Conservation (phyloP, 2,329 filamentous ascomycete genomes). For the Cladosporium sp. region DNA sequence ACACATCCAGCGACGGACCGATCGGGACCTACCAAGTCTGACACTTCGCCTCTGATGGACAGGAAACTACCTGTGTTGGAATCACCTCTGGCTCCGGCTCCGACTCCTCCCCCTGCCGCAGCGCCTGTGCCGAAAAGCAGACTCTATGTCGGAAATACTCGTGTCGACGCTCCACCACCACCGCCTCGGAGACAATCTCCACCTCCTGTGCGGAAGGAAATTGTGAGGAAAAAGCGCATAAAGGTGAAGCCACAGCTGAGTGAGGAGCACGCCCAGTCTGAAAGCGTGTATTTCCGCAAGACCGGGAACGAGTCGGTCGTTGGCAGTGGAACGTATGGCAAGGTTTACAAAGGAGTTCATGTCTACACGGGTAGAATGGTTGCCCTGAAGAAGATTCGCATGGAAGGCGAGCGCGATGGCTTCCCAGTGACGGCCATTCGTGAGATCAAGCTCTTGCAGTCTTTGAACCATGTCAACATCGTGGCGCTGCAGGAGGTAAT, state of each 20-base stretch:
- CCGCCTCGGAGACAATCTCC: slow-evolving; percentile 17
- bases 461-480: slow-evolving; percentile 75
- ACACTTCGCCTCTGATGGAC: slow-evolving; percentile 29
- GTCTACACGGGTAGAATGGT: slow-evolving; percentile 84
- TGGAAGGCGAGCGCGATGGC: slow-evolving; percentile 88
- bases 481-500: slow-evolving; percentile 86
- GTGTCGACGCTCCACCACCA: slow-evolving; percentile 21
- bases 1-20: slow-evolving; percentile 44
- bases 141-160: slow-evolving; percentile 31
- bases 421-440: slow-evolving; percentile 88
- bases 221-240: slow-evolving; percentile 62
- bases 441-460: slow-evolving; percentile 89
- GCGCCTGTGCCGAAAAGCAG: slow-evolving; percentile 28
- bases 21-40: slow-evolving; percentile 18
- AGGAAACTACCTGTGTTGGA: slow-evolving; percentile 39
- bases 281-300: slow-evolving; percentile 91
- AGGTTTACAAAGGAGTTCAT: slow-evolving; percentile 90
- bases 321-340: slow-evolving; percentile 91
- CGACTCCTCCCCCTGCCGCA: slow-evolving; percentile 27
- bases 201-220: slow-evolving; percentile 42
- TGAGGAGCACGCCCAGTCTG: slow-evolving; percentile 69
- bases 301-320: slow-evolving; percentile 97
- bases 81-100: slow-evolving; percentile 16
- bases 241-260: slow-evolving; percentile 69
- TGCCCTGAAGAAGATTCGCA: slow-evolving; percentile 84